phyloP scores from a whole-genome alignment of 495 filamentous ascomycete species.

The Penicillium malachiteum region DNA sequence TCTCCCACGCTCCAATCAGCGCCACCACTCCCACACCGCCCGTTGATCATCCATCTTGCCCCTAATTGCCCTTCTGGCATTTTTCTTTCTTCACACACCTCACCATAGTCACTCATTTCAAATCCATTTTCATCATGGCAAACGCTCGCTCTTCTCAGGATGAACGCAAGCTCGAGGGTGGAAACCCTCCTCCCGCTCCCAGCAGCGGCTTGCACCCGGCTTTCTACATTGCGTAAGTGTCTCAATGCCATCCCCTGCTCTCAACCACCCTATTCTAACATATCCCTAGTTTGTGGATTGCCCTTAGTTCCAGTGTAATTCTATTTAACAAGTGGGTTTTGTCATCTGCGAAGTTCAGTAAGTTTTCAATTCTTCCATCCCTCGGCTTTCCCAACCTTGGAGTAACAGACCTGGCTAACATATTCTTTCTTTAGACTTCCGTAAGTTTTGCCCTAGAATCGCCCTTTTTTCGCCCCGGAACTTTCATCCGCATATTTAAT shows the following conservation, averaged over 20 bases:
- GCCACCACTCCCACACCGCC: conserved; percentile 13
- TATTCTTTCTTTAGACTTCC: conserved; percentile 34
- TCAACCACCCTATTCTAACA: conserved; percentile 12
- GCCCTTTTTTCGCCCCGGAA: too few species aligned
- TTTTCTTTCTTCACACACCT: conserved; percentile 17
- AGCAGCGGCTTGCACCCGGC: conserved; percentile 63
- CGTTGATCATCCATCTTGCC: conserved; percentile 15
- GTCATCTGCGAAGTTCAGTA: conserved; percentile 72
- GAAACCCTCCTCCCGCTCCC: conserved; percentile 20
- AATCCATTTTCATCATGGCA: conserved; percentile 25
- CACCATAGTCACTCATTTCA: conserved; percentile 37
- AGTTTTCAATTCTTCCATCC: conserved; percentile 31
- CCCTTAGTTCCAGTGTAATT: conserved; percentile 84
- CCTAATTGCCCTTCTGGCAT: conserved; percentile 11
- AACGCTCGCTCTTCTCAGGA: conserved; percentile 33
- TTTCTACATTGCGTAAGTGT: conserved; percentile 77
- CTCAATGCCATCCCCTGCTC: not conserved
- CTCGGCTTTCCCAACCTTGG: not conserved
- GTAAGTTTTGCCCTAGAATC: conserved; percentile 17
- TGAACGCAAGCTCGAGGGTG: conserved; percentile 36
- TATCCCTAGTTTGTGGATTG: conserved; percentile 72
- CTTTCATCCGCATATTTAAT: not conserved
- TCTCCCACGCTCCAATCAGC: conserved; percentile 15
- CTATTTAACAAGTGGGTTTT: conserved; percentile 98
- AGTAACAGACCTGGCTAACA: conserved; percentile 16